A percentile compares a stretch with the other conserved stretches of the same genome.
These are phyloP conservation scores for Moesziomyces sp. DNA, from an alignment of 1,284 basidiomycete genomes.

Conservation along the genomic window DNA sequence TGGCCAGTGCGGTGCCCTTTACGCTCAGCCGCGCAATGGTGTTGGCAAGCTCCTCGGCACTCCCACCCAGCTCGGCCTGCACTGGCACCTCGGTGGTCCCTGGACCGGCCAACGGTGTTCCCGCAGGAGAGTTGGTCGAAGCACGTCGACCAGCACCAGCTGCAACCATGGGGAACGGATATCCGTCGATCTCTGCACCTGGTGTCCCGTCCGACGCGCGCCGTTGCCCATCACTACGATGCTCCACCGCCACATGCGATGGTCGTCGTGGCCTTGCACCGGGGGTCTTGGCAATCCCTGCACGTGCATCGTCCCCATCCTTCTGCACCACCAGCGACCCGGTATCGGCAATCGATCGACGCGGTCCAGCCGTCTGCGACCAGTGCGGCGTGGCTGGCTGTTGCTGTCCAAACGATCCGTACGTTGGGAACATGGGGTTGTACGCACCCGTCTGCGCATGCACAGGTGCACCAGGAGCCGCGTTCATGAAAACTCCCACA, in stretches of 20 bases:
- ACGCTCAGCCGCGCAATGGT: conserved; percentile 57
- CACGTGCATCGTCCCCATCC: conserved; percentile 13
- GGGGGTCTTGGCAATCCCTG: conserved; percentile 37
- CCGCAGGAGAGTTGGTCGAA: conserved; percentile 45
- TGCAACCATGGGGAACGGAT: conserved; percentile 53
- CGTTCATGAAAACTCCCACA: conserved; percentile 26
- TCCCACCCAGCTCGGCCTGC: conserved; percentile 13
- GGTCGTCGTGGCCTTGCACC: conserved; percentile 38
- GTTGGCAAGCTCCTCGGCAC: conserved; percentile 51
- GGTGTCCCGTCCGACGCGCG: conserved; percentile 40
- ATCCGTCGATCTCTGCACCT: conserved; percentile 37
- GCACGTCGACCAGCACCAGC: conserved; percentile 27
- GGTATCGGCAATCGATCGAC: conserved; percentile 5
- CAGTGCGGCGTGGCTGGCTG: conserved; percentile 58
- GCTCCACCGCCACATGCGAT: conserved; percentile 11
- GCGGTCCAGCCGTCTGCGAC: conserved; percentile 48
- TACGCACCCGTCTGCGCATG: conserved; percentile 15
- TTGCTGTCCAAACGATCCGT: conserved; percentile 4
- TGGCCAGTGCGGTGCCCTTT: conserved; percentile 42
- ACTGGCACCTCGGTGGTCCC: background rate
- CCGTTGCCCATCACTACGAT: background rate
- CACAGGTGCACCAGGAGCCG: conserved; percentile 47
- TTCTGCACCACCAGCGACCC: conserved; percentile 1
- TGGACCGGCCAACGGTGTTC: conserved; percentile 24
- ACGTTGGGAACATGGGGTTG: conserved; percentile 50